These are phyloP conservation scores for Tulasnella sp. DNA, from an alignment of 768 basidiomycete genomes.

Conservation along the genomic window DNA sequence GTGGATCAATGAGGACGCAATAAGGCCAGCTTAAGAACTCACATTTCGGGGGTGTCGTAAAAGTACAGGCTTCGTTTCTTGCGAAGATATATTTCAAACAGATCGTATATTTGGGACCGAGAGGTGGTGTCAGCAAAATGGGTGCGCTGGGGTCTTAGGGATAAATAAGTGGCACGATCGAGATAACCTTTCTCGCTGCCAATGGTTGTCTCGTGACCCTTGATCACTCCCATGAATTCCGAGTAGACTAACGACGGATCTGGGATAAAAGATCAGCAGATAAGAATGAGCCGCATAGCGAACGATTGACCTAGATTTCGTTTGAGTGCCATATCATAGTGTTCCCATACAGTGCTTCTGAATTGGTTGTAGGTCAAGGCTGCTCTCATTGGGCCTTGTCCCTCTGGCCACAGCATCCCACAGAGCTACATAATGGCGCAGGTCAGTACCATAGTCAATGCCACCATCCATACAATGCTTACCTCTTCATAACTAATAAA, in stretches of 20 bases:
- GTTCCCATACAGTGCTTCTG: no score
- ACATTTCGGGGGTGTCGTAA: constrained; percentile 48
- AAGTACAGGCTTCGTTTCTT: constrained; percentile 25
- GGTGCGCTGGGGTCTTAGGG: not conserved
- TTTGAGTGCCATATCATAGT: no score
- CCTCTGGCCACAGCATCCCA: no score
- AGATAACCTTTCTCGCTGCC: constrained; percentile 29
- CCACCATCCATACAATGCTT: no score
- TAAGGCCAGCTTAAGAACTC: not conserved
- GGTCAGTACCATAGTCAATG: no score
- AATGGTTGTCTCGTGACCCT: constrained; percentile 47
- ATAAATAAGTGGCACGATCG: constrained; percentile 32
- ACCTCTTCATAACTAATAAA: no score
- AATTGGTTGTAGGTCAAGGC: no score
- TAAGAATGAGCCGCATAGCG: no score
- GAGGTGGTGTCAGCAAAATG: constrained; percentile 39
- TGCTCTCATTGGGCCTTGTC: no score
- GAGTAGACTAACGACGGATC: constrained; percentile 5
- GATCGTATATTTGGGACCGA: constrained; percentile 34
- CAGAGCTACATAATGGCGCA: no score
- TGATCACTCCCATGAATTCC: constrained; percentile 39
- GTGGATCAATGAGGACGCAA: not conserved
- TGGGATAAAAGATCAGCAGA: not conserved
- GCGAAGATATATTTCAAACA: constrained; percentile 42
- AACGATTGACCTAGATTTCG: no score